These are phyloP conservation scores for Lachancea fermentati DNA, from an alignment of 805 yeast genomes.

Conservation along the genomic window DNA sequence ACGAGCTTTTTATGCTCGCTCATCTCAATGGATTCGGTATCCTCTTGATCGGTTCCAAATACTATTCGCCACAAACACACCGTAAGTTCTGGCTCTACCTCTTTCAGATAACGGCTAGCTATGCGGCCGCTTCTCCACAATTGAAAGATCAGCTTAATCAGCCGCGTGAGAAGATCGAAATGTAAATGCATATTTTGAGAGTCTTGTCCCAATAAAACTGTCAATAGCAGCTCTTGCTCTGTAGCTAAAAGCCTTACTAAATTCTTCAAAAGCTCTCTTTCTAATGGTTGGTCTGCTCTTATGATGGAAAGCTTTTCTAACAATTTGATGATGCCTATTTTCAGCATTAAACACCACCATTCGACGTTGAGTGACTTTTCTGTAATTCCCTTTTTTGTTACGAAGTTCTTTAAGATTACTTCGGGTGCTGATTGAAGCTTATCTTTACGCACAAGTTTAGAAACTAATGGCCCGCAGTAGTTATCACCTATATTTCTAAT, in stretches of 20 bases:
- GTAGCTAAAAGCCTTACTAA: constrained; percentile 27
- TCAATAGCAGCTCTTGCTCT: constrained; percentile 14
- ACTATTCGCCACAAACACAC: constrained; percentile 50
- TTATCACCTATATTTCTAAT: constrained; percentile 28
- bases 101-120: constrained; percentile 24
- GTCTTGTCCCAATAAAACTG: constrained; percentile 8
- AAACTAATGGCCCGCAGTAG: constrained; percentile 18
- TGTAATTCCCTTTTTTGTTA: constrained; percentile 7
- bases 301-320: constrained; percentile 39
- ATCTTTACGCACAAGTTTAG: constrained; percentile 18
- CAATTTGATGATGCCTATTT: constrained; percentile 41
- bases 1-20: constrained; percentile 28
- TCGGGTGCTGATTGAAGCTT: constrained; percentile 21
- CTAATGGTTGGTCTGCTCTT: constrained; percentile 16
- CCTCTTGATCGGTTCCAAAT: constrained; percentile 33
- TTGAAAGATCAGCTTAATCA: constrained; percentile 7
- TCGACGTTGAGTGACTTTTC: constrained; percentile 14
- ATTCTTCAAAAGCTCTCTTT: constrained; percentile 22
- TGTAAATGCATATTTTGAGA: constrained; percentile 5
- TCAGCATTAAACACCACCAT: constrained; percentile 28
- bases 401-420: constrained; percentile 26
- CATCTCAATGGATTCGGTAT: constrained; percentile 14
- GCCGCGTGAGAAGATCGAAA: constrained; percentile 4
- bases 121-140: constrained; percentile 11
- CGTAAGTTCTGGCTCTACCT: constrained; percentile 39